Base-by-base conservation (phyloP, 495 filamentous ascomycete species). In the Staphylotrichum tortipilum region DNA sequence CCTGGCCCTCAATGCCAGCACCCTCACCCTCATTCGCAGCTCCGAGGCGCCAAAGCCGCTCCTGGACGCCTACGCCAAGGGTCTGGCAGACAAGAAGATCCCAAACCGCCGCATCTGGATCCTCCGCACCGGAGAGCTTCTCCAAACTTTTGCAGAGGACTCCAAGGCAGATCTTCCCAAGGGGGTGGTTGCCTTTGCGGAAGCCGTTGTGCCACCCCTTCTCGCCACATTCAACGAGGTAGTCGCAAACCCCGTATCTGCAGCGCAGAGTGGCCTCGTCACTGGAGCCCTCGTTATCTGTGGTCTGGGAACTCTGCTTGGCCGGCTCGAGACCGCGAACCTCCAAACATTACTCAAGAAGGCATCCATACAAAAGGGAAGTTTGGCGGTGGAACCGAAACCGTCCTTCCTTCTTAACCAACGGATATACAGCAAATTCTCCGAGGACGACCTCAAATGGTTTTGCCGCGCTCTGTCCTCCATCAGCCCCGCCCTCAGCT, bases 321-420 rank as follows among this genome's bases (percentile, higher is more conserved):
- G 65, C 19, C 61, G 75, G 3, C 48, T 69, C 2, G 68, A 74
- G 23, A 59, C 56, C 11, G 64, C 77, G 44, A 62, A 69, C 33
- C 19, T 69, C 5, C 69, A 74, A 9, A 50, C 62, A 0, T 53
- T 72, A 14, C 55, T 82, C 4, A 82, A 79, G 51, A 86, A 83
- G 58, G 66, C 73, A 1, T 68, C 80, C 8, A 72, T 88, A 17
- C 58, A 73, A 15, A 76, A 81, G 34, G 78, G 84, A 49, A 77
- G 80, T 34, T 71, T 95, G 43, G 70, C 69, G 0, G 64, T 78
- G 14, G 76, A 78, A 10, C 79, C 86, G 0, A 95, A 91, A 60
- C 80, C 84, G 9, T 91, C 89, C 0, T 91, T 91, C 63, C 70
- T 96, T 7, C 73, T 97, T 1, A 95, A 88, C 60, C 79, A 81